Base-by-base conservation (phyloP, 345 rosid species). In the Brassica cretica region DNA sequence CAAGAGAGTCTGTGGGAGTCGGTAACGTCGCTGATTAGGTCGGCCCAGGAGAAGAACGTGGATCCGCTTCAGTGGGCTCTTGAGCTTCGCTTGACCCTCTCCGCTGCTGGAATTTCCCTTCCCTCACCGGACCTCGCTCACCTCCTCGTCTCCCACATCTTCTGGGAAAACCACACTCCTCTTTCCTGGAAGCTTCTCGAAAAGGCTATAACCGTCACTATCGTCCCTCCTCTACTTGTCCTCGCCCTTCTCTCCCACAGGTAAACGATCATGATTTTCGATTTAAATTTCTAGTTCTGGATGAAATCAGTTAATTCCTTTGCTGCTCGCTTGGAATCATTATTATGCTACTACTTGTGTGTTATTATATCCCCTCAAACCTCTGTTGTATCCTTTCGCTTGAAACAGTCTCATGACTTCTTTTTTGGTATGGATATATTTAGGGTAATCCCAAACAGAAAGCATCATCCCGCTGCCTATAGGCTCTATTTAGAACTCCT, bases 141-240 rank as follows among this genome's bases (percentile, higher is more conserved):
- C 70, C 83, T 95, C 74, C 83, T 95, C 41, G 97, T 90, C 80
- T 89, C 98, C 33, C 94, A 95, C 73, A 86, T 91, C 80, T 95
- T 91, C 87, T 93, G 94, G 88, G 94, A 83, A 46, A 95, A 95
- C 60, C 90, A 93, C 85, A 86, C 92, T 51, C 93, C 99, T 5
- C 83, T 91, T 85, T 70, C 88, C 29, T 95, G 99, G 99, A 95
- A 95, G 88, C 87, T 89, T 76, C 98, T 95, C 72, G 99, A 95
- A 66, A 93, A 87, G 82, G 91, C 98, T 56, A 70, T 95, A 72
- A 21, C 91, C 32, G 55, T 83, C 85, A 88, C 79, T 30, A 72
- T 93, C 84, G 93, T 79, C 56, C 91, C 97, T 79, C 88, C 98
- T 11, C n/a, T 88, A 56, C 92, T 95, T 78, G 89, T 90, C 60